Conservation (phyloP, 495 filamentous ascomycete species). For the Penicillium paradoxum region DNA sequence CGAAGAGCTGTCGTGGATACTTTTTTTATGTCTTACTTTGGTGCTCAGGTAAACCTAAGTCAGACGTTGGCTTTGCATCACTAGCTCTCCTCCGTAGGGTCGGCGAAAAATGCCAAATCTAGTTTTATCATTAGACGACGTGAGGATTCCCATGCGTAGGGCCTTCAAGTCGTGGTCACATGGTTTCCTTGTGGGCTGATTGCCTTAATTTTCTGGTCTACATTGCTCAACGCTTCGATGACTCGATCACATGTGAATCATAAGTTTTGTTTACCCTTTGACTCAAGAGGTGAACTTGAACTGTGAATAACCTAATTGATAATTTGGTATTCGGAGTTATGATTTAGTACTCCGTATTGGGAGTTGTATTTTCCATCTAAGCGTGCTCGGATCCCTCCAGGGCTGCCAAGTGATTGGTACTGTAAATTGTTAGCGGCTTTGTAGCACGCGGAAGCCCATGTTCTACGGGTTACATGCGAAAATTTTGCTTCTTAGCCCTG, state of each 20-base stretch:
- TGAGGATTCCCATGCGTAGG: neutral
- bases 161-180: neutral
- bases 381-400: neutral
- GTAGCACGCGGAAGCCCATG: neutral
- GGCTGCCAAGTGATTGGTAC: neutral
- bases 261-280: neutral
- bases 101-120: constrained; percentile 2
- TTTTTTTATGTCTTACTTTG: constrained; percentile 1
- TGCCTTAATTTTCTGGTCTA: constrained; percentile 3
- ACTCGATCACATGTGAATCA: constrained; percentile 4
- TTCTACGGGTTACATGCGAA: neutral
- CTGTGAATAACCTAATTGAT: neutral
- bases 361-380: neutral
- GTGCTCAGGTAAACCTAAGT: neutral
- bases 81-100: neutral
- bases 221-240: neutral
- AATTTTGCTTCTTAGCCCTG: constrained; percentile 2
- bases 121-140: neutral
- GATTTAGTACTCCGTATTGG: no score
- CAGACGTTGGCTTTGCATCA: neutral
- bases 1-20: neutral
- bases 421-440: neutral
- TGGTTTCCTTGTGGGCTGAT: neutral
- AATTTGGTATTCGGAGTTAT: no score
- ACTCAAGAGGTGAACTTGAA: neutral